Conservation (phyloP, 75 land plant genomes). For the Selaginella moellendorffii region DNA sequence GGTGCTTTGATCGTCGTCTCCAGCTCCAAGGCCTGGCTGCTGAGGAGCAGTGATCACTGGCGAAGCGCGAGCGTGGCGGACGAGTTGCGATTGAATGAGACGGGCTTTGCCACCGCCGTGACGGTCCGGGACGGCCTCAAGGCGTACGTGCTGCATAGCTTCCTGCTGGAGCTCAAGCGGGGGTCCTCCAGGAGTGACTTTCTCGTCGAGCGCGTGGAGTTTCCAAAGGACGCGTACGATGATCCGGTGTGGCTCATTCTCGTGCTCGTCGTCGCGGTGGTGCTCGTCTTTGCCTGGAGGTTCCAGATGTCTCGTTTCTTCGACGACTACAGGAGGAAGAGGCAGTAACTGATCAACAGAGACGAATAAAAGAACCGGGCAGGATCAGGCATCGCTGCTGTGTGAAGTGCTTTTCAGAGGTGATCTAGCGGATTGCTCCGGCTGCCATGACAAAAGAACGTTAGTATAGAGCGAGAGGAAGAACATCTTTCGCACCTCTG, state of each 20-base stretch:
- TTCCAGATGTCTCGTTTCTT: slow-evolving; percentile 56
- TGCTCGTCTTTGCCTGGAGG: slow-evolving; percentile 50
- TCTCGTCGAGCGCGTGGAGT: slow-evolving; percentile 42
- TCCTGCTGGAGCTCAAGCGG: slow-evolving; percentile 13
- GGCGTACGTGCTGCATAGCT: slow-evolving; percentile 43
- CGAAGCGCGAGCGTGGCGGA: slow-evolving; percentile 37
- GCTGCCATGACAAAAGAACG: too few species aligned
- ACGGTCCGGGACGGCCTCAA: slow-evolving; percentile 33
- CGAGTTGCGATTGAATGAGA: slow-evolving; percentile 29
- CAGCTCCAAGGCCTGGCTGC: slow-evolving; percentile 21
- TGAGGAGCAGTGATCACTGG: slow-evolving; percentile 64
- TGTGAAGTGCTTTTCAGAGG: too few species aligned
- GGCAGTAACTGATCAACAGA: slow-evolving; percentile 12
- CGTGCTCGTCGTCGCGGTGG: slow-evolving; percentile 44
- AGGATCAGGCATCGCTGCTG: too few species aligned
- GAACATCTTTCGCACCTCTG: background rate
- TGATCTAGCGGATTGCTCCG: too few species aligned
- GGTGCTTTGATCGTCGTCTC: slow-evolving; percentile 52
- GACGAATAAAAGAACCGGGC: too few species aligned
- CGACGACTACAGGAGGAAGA: slow-evolving; percentile 33
- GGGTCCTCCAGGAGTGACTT: slow-evolving; percentile 27
- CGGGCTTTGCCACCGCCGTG: slow-evolving; percentile 26
- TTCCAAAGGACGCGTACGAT: slow-evolving; percentile 21
- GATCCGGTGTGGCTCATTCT: slow-evolving; percentile 42
- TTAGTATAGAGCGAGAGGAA: background rate